phyloP scores from a whole-genome alignment of 1,284 basidiomycete species.

The Exsudoporus floridanus region DNA sequence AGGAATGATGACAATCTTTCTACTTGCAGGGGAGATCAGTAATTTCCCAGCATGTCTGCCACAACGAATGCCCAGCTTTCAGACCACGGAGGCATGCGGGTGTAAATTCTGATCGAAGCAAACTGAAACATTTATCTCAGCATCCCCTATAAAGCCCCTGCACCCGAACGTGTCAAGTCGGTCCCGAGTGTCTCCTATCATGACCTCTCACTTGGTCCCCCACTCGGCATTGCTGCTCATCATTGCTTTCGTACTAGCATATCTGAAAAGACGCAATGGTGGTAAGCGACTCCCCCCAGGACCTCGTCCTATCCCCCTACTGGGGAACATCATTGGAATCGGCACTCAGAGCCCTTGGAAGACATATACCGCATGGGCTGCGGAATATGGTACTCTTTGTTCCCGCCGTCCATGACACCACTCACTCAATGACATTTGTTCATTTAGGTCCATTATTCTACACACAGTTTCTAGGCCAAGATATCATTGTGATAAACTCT shows the following conservation, averaged over 20 bases:
- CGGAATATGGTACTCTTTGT: conserved; percentile 3
- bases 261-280: conserved; percentile 1
- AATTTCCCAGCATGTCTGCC: too few species aligned
- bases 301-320: conserved; percentile 4
- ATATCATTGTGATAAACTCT: conserved; percentile 16
- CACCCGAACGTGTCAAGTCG: background rate
- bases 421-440: background rate
- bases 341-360: conserved; percentile 6
- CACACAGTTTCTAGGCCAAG: conserved; percentile 10
- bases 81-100: too few species aligned
- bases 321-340: conserved; percentile 11
- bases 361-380: conserved; percentile 12
- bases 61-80: too few species aligned
- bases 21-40: too few species aligned
- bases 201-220: background rate
- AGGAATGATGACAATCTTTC: too few species aligned
- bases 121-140: background rate
- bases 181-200: background rate
- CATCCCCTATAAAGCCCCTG: background rate
- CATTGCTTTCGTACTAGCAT: background rate
- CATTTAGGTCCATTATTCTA: conserved; percentile 11
- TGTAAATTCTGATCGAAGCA: too few species aligned
- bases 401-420: background rate
- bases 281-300: conserved; percentile 7
- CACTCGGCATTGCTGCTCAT: background rate